Conservation (phyloP, 805 yeast species). For the Peterozyma xylosa region DNA sequence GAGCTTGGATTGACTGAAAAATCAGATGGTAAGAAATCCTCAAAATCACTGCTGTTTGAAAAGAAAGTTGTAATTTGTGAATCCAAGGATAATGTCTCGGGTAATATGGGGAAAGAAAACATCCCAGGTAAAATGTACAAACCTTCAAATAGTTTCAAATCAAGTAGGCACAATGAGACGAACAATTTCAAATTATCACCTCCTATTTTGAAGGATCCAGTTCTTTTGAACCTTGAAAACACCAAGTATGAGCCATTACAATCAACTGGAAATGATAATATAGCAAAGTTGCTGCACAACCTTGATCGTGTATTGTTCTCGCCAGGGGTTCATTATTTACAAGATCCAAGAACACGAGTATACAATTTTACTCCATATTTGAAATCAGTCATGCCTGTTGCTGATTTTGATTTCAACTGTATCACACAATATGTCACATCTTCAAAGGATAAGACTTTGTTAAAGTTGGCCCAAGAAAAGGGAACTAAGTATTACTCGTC, state of each 20-base stretch:
- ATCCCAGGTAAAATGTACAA: too few species aligned
- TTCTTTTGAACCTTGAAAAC: background rate
- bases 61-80: too few species aligned
- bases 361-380: slow-evolving; percentile 62
- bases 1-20: too few species aligned
- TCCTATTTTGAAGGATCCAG: too few species aligned
- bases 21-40: too few species aligned
- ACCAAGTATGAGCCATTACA: slow-evolving; percentile 1
- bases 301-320: slow-evolving; percentile 68
- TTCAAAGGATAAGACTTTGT: slow-evolving; percentile 50
- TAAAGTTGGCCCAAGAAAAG: slow-evolving; percentile 33
- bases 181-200: too few species aligned
- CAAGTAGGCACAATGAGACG: too few species aligned
- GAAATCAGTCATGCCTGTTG: slow-evolving; percentile 49
- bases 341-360: slow-evolving; percentile 71
- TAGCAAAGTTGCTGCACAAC: slow-evolving; percentile 59
- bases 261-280: slow-evolving; percentile 2
- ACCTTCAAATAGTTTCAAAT: too few species aligned
- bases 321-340: slow-evolving; percentile 73
- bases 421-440: slow-evolving; percentile 58
- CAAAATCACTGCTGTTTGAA: too few species aligned
- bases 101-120: too few species aligned
- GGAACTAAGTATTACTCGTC: slow-evolving; percentile 56
- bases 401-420: slow-evolving; percentile 57
- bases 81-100: too few species aligned